Percentiles rank a stretch among this genome's conserved stretches.
Conservation (phyloP, 1,284 basidiomycete species). For the Ganoderma leucocontextum region DNA sequence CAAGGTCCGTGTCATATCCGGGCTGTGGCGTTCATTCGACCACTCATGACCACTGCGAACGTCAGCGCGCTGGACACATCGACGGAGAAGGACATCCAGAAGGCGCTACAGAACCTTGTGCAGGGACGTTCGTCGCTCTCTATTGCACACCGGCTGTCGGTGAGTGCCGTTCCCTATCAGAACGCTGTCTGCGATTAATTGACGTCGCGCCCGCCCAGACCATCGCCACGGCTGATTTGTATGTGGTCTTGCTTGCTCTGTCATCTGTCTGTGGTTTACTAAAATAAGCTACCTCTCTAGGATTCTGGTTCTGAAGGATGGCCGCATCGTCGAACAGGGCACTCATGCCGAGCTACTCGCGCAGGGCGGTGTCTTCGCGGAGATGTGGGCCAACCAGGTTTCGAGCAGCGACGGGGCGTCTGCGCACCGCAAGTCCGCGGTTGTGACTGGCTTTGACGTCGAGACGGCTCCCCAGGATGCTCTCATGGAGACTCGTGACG, state of each 20-base stretch:
- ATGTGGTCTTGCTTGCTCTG: constrained; percentile 39
- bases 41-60: constrained; percentile 27
- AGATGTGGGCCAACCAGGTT: constrained; percentile 85
- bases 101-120: constrained; percentile 77
- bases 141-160: constrained; percentile 82
- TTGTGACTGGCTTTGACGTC: constrained; percentile 49
- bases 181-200: constrained; percentile 23
- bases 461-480: constrained; percentile 38
- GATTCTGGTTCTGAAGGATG: constrained; percentile 85
- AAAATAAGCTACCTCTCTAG: constrained; percentile 47
- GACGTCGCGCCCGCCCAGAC: constrained; percentile 54
- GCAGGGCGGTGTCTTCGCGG: constrained; percentile 74
- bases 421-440: constrained; percentile 48
- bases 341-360: constrained; percentile 77
- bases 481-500: constrained; percentile 24
- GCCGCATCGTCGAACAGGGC: constrained; percentile 83
- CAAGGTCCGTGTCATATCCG: constrained; percentile 53
- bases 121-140: constrained; percentile 79
- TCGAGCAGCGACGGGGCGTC: constrained; percentile 60
- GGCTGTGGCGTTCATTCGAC: constrained; percentile 8
- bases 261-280: constrained; percentile 15
- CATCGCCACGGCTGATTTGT: constrained; percentile 80
- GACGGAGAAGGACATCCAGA: constrained; percentile 88
- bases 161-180: constrained; percentile 49
- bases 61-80: constrained; percentile 80